A percentile compares a stretch with the other conserved stretches of the same genome.
Evolutionary conservation across 306 rosid genomes (phyloP).

Genomic region (Glycine tomentella): DNA sequence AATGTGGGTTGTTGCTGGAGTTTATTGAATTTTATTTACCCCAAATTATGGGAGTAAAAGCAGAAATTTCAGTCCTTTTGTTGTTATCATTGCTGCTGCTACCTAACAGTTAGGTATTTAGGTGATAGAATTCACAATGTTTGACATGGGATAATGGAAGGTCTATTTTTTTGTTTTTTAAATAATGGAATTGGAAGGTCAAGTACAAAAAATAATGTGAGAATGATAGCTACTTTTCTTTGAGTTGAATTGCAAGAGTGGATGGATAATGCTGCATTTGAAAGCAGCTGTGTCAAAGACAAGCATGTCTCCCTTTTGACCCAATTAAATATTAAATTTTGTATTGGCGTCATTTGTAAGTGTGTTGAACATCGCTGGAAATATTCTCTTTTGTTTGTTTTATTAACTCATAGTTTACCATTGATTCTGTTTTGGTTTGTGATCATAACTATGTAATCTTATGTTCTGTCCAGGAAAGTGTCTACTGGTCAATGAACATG

Average conservation of each 20-base stretch:
- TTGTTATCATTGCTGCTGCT: constrained; percentile 22
- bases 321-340: neutral
- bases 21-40: constrained; percentile 23
- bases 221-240: neutral
- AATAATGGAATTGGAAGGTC: constrained; percentile 9
- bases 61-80: constrained; percentile 10
- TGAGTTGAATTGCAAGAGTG: constrained; percentile 25
- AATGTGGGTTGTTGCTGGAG: constrained; percentile 39
- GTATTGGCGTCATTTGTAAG: neutral
- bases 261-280: constrained; percentile 19
- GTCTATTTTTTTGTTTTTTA: neutral
- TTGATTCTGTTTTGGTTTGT: constrained; percentile 27
- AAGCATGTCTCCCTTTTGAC: constrained; percentile 14
- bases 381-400: no score
- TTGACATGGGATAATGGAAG: neutral
- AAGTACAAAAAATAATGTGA: constrained; percentile 1
- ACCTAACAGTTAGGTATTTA: neutral
- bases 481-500: constrained; percentile 93
- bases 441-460: constrained; percentile 27
- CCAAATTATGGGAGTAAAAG: neutral
- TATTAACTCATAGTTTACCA: no score
- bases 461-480: constrained; percentile 66
- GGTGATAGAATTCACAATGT: constrained; percentile 19
- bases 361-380: no score
- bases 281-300: constrained; percentile 16